Base-by-base conservation (phyloP, 306 rosid genomes). In the Trichosanthes cucumerina region DNA sequence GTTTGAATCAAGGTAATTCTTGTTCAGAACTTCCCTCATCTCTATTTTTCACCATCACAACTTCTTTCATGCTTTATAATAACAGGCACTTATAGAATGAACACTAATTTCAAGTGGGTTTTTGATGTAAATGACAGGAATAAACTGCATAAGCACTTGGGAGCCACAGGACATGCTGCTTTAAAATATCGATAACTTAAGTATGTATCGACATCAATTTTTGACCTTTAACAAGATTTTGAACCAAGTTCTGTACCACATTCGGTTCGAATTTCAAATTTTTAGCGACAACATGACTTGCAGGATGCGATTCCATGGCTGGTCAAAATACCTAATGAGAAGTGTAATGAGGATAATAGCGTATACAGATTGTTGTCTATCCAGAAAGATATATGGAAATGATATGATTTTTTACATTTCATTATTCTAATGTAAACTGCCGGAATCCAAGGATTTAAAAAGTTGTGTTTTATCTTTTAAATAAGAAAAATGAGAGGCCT, bases 161-260 rank as follows among this genome's bases (percentile, higher is more conserved):
- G 88, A 69, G 96, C 88, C 60, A 86, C 93, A 4, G 99, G 99
- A 14, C 99, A 96, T 56, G 88, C 98, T 18, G 5, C 93, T 13
- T 52, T 89, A 44, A 92, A 92, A 80, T 5, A 82, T 81, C 44
- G 80, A 43, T 77, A 58, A 59, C 9, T 14, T 16, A 15, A 21
- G 23, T 72, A 24, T 19, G 5, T 4, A 68, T 73, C 2, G 2
- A 73, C 44, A 18, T 31, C 78, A 19, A 73, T 31, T 31, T 34
- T 73, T 73, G 24, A 47, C 60, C 41, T 4, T 16, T 31, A 18
- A 16, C 28, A 13, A 15, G 60, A 16, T 47, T 39, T 73, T 15
- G 4, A 31, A 46, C n/a, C 57, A 24, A 72, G 13, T 28, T 46
- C 8, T 19, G 16, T 15, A 43, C 12, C 33, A 7, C 76, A 70